These are phyloP conservation scores for Fraxinus paxiana DNA, from an alignment of 305 asterid genomes.

Conservation along the genomic window DNA sequence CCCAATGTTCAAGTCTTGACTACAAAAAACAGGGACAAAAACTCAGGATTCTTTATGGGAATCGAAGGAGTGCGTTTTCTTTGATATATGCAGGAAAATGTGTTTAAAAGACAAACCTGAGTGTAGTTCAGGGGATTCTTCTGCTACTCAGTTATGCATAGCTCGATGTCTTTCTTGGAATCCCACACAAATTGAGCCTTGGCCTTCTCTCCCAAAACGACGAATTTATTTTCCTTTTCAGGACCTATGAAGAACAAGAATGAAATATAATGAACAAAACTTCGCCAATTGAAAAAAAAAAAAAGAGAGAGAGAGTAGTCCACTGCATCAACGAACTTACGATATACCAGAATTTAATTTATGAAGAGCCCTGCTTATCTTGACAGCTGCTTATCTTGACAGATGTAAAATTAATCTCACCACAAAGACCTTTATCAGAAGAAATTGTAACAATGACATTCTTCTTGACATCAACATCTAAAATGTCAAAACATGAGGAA, in stretches of 20 bases:
- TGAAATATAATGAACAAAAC: not conserved
- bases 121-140: slow-evolving; percentile 86
- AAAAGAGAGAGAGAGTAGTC: too few relatives aligned
- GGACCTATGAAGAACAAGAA: slow-evolving; percentile 26
- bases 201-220: slow-evolving; percentile 87
- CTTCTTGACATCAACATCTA: slow-evolving; percentile 91
- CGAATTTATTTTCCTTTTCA: slow-evolving; percentile 61
- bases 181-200: slow-evolving; percentile 83
- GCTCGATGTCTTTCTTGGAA: slow-evolving; percentile 61
- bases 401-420: slow-evolving; percentile 85
- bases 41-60: not conserved
- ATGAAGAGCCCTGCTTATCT: slow-evolving; percentile 68
- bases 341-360: slow-evolving; percentile 70
- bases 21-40: not conserved
- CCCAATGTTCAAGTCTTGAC: not conserved
- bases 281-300: not conserved
- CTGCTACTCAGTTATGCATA: slow-evolving; percentile 73
- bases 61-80: not conserved
- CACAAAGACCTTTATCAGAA: slow-evolving; percentile 94
- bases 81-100: slow-evolving; percentile 6
- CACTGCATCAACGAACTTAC: not conserved
- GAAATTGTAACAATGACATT: slow-evolving; percentile 71
- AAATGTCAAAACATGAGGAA: slow-evolving; percentile 22
- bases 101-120: slow-evolving; percentile 47
- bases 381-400: slow-evolving; percentile 89